Evolutionary conservation across 306 rosid genomes (phyloP).

Genomic region (Acacia acuminata): DNA sequence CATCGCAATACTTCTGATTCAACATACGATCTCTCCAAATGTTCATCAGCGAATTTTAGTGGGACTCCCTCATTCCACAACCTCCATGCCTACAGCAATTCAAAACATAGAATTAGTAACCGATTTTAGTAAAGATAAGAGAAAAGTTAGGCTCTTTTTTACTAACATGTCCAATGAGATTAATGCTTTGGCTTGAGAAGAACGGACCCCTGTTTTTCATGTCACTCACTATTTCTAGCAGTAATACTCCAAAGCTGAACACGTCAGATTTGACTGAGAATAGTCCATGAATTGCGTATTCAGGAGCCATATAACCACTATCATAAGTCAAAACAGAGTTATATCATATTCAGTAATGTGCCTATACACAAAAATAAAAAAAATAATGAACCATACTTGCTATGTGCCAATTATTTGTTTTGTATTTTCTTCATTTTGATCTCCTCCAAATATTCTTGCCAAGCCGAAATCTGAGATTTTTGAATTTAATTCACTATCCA

Average conservation of each 20-base stretch:
- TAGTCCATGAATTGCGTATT: background rate
- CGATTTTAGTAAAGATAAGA: background rate
- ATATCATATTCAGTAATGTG: background rate
- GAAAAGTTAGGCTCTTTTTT: background rate
- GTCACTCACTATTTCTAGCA: constrained; percentile 28
- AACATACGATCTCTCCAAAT: background rate
- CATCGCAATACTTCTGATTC: constrained; percentile 30
- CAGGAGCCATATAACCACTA: constrained; percentile 13
- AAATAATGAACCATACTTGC: background rate
- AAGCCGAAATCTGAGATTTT: no score
- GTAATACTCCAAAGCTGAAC: constrained; percentile 20
- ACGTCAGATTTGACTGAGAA: background rate
- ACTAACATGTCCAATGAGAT: constrained; percentile 25
- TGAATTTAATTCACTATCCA: background rate
- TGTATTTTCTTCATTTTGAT: background rate
- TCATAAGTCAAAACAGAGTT: background rate
- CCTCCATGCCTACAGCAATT: constrained; percentile 34
- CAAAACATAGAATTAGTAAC: background rate
- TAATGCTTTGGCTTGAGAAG: background rate
- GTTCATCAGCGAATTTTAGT: constrained; percentile 15
- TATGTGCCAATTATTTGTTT: background rate
- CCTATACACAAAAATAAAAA: no score
- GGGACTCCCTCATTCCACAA: constrained; percentile 30
- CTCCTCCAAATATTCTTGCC: background rate
- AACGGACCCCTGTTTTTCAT: background rate